Conservation (phyloP, 345 rosid species). For the Schrenkiella parvula region DNA sequence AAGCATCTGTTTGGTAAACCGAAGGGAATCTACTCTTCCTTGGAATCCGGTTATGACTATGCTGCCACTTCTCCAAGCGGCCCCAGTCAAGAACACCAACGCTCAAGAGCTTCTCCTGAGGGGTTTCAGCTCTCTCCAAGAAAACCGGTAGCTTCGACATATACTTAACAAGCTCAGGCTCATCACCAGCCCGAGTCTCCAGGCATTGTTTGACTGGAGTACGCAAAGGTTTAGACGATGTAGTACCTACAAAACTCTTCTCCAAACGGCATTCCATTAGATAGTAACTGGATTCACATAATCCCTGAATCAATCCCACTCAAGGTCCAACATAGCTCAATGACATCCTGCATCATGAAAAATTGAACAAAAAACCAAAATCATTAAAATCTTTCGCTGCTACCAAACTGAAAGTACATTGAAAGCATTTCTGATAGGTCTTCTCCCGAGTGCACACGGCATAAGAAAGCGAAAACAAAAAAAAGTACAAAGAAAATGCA, state of each 20-base stretch:
- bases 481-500: neutral
- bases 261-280: conserved; percentile 20
- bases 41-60: conserved; percentile 42
- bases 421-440: neutral
- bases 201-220: conserved; percentile 1
- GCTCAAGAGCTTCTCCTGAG: conserved; percentile 56
- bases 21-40: conserved; percentile 43
- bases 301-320: neutral
- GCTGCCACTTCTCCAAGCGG: conserved; percentile 83
- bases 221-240: conserved; percentile 9
- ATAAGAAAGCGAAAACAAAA: neutral
- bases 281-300: conserved; percentile 15
- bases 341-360: conserved; percentile 8
- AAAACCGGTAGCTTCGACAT: conserved; percentile 86
- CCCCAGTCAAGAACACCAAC: conserved; percentile 96
- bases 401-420: conserved; percentile 8
- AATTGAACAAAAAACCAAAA: neutral
- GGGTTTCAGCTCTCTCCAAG: conserved; percentile 57
- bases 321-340: neutral
- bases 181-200: conserved; percentile 27
- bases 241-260: neutral
- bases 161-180: conserved; percentile 80
- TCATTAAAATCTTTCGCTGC: neutral
- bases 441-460: neutral
- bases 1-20: conserved; percentile 42